Base-by-base conservation (phyloP, 768 basidiomycete genomes). In the Boletus reticulatus region DNA sequence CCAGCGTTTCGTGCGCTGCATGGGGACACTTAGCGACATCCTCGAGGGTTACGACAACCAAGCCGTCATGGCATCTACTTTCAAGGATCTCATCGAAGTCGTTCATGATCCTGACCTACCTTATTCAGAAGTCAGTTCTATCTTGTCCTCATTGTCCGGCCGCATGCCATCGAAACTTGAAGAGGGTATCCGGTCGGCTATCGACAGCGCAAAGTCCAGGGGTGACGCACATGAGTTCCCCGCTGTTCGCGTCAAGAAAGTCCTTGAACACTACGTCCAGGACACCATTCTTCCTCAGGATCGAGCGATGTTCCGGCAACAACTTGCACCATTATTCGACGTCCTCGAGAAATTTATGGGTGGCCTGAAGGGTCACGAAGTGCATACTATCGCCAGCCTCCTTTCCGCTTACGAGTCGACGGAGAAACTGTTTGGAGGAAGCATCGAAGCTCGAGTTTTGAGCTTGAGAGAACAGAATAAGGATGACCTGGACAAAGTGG, bases 41-140 rank as follows among this genome's bases (percentile, higher is more conserved):
- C 81, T 99, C 57, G 91, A 94, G 54, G 97, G 97, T 37, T 99
- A 89, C 73, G 97, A 99, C 75, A 98, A 98, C 75, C 92, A 94
- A 67, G 88, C 93, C 6, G 79, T 91, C 61, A 94, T 98, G 89
- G 79, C 81, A 19, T 74, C 86, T 6, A 92, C 92, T 12, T 78
- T 98, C 67, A 95, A 93, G 71, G 89, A 94, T 43, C 85, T 99
- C 55, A 78, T 92, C 63, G 77, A 84, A 37, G 85, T 92, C 39
- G 81, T 99, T 34, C 86, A 88, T 57, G 81, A 94, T 64, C 82
- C 88, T 7, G 90, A 92, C 58, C 85, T 98, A 27, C 94, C 97
- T 0, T 98, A 88, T 73, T 84, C 91, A 22, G 89, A 98, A 72
- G 80, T 88, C 48, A 82, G 78, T 42, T 84, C 93, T 20, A 89